Conservation (phyloP, 495 filamentous ascomycete species). For the Ramalina intermedia region DNA sequence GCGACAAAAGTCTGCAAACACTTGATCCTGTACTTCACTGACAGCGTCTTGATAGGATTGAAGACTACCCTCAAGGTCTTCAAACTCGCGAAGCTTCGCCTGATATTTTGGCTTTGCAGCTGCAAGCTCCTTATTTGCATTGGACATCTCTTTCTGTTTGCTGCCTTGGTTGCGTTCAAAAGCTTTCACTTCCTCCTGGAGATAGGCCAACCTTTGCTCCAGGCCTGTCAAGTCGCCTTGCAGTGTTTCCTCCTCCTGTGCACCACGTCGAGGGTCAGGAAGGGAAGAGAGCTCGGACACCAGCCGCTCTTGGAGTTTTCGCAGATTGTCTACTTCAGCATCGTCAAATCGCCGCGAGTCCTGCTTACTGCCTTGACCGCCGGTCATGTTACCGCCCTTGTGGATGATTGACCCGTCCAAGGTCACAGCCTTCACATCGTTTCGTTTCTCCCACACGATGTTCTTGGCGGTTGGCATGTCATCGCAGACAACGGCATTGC, state of each 20-base stretch:
- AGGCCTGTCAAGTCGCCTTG: constrained; percentile 68
- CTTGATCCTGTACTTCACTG: constrained; percentile 69
- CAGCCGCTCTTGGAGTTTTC: constrained; percentile 55
- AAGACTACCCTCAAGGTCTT: constrained; percentile 50
- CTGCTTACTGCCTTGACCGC: constrained; percentile 64
- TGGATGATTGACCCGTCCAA: constrained; percentile 87
- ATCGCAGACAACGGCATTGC: constrained; percentile 92
- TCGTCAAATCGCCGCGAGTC: constrained; percentile 78
- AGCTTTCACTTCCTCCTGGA: constrained; percentile 61
- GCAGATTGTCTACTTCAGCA: constrained; percentile 68
- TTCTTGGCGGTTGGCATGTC: constrained; percentile 70
- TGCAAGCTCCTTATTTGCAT: constrained; percentile 52
- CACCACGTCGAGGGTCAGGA: constrained; percentile 57
- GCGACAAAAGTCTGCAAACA: constrained; percentile 78
- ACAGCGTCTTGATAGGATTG: constrained; percentile 62
- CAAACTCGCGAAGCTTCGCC: constrained; percentile 51
- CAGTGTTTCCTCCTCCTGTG: constrained; percentile 62
- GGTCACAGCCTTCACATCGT: constrained; percentile 88
- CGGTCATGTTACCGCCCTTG: constrained; percentile 95
- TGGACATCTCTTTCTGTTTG: constrained; percentile 71
- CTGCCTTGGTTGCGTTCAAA: constrained; percentile 73
- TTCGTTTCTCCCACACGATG: constrained; percentile 69
- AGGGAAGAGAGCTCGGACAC: constrained; percentile 58
- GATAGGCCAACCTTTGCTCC: constrained; percentile 59
- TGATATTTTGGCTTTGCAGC: constrained; percentile 67